phyloP scores from a whole-genome alignment of 306 rosid species.

The Astragalus glycyphyllos region DNA sequence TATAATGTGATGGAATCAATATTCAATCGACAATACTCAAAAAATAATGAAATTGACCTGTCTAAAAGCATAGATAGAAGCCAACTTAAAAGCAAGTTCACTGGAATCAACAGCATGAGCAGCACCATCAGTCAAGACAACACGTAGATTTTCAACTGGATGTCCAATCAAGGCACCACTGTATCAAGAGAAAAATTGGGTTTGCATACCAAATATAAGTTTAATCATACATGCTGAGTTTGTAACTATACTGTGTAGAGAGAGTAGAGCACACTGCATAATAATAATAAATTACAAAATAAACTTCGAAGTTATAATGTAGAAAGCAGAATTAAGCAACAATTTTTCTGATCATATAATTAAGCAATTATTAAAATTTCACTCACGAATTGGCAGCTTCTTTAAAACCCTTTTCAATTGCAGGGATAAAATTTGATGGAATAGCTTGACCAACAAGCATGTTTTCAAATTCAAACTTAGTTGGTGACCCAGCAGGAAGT shows the following conservation, averaged over 20 bases:
- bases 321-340: slow-evolving; percentile 5
- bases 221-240: neutral
- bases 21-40: slow-evolving; percentile 19
- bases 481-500: slow-evolving; percentile 72
- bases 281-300: slow-evolving; percentile 1
- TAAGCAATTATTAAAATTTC: slow-evolving; percentile 10
- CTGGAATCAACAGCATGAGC: slow-evolving; percentile 98
- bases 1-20: slow-evolving; percentile 26
- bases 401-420: slow-evolving; percentile 94
- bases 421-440: slow-evolving; percentile 92
- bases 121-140: slow-evolving; percentile 92
- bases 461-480: slow-evolving; percentile 96
- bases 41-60: slow-evolving; percentile 55
- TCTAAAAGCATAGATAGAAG: slow-evolving; percentile 97
- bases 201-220: slow-evolving; percentile 15
- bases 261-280: neutral
- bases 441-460: slow-evolving; percentile 93
- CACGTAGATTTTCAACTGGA: slow-evolving; percentile 91
- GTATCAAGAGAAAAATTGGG: slow-evolving; percentile 41
- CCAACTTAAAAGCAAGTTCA: slow-evolving; percentile 98
- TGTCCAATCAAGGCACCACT: slow-evolving; percentile 98
- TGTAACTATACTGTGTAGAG: slow-evolving; percentile 1
- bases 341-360: neutral
- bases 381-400: slow-evolving; percentile 99
- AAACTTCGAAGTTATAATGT: neutral